Percentiles rank a stretch among this genome's conserved stretches.
These are phyloP conservation scores for Euphrasia arctica DNA, from an alignment of 305 asterid genomes.

Conservation along the genomic window DNA sequence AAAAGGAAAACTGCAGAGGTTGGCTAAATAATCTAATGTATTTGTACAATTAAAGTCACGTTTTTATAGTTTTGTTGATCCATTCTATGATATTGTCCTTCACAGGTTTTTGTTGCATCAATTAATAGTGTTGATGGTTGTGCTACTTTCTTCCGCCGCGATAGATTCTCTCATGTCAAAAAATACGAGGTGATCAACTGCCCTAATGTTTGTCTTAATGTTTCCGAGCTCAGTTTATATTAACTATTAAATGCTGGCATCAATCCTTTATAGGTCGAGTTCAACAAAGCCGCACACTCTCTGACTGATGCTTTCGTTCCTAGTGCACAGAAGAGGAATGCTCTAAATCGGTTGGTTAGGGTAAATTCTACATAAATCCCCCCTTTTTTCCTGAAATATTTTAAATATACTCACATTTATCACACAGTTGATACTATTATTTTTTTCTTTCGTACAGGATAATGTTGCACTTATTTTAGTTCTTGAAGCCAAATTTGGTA, in stretches of 20 bases:
- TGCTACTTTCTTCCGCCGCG: conserved; percentile 98
- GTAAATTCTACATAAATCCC: conserved; percentile 32
- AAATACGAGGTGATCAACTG: conserved; percentile 75
- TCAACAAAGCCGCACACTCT: conserved; percentile 98
- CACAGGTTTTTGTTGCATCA: conserved; percentile 69
- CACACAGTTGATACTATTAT: conserved; percentile 13
- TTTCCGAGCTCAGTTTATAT: conserved; percentile 12
- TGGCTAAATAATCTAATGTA: conserved; percentile 26
- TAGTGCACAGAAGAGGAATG: conserved; percentile 76
- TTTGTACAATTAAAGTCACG: conserved; percentile 12
- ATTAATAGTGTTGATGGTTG: conserved; percentile 69
- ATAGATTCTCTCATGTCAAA: conserved; percentile 89
- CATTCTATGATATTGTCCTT: conserved; percentile 10
- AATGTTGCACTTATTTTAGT: conserved; percentile 83
- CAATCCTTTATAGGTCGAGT: conserved; percentile 68
- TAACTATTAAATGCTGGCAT: conserved; percentile 16
- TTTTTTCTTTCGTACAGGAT: conserved; percentile 56
- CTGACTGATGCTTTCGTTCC: conserved; percentile 84
- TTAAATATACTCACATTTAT: conserved; percentile 12
- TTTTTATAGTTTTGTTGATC: conserved; percentile 24
- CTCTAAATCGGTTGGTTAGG: conserved; percentile 84
- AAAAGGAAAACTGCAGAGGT: conserved; percentile 93
- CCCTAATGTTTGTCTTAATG: not conserved
- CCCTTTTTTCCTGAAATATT: conserved; percentile 16
- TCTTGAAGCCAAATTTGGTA: conserved; percentile 83